These are phyloP conservation scores for Leucoagaricus sp. DNA, from an alignment of 1,284 basidiomycete genomes.

Conservation along the genomic window DNA sequence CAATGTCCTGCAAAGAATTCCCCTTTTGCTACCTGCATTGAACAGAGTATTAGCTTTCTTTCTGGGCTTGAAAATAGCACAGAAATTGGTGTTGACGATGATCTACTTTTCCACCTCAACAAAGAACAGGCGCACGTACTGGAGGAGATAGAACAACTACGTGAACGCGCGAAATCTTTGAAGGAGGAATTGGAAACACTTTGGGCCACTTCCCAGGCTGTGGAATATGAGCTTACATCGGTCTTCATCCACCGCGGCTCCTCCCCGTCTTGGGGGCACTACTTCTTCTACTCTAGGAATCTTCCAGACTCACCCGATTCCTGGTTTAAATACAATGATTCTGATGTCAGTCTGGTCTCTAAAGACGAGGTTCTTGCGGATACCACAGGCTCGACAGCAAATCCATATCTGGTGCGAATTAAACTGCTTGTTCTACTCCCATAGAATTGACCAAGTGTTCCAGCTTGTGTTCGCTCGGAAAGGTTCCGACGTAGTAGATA, in stretches of 20 bases:
- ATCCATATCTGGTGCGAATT: conserved; percentile 70
- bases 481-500: conserved; percentile 72
- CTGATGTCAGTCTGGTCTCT: conserved; percentile 71
- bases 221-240: conserved; percentile 89
- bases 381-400: conserved; percentile 79
- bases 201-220: conserved; percentile 72
- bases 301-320: conserved; percentile 73
- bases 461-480: conserved; percentile 83
- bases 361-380: conserved; percentile 79
- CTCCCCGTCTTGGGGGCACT: conserved; percentile 83
- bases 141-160: conserved; percentile 64
- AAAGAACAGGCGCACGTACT: conserved; percentile 55
- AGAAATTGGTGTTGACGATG: conserved; percentile 53
- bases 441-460: conserved; percentile 6
- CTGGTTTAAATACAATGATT: conserved; percentile 97
- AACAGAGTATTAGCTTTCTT: conserved; percentile 57
- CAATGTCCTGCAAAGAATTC: conserved; percentile 44
- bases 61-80: conserved; percentile 40
- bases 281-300: conserved; percentile 87
- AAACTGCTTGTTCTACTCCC: conserved; percentile 4
- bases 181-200: conserved; percentile 75
- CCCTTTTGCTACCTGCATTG: conserved; percentile 54
- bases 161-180: conserved; percentile 52
- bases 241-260: conserved; percentile 96
- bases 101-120: conserved; percentile 50